Evolutionary conservation across 305 asterid species (phyloP).

Genomic region (Solanum hybrid): DNA sequence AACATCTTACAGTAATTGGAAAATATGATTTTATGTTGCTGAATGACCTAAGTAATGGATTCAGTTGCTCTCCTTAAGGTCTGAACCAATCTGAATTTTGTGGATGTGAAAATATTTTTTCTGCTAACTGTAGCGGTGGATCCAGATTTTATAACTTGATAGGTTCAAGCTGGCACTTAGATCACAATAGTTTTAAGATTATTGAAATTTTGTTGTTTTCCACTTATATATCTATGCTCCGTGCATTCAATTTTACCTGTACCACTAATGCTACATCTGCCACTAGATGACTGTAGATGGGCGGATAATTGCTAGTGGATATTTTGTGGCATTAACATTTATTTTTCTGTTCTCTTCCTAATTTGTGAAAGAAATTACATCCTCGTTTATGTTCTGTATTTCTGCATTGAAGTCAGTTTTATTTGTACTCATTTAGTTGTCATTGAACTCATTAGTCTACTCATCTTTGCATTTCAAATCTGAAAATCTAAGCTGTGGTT

Average conservation of each 20-base stretch:
- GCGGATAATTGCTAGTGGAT: not conserved
- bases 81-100: not conserved
- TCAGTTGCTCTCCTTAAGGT: not conserved
- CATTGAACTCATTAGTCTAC: not conserved
- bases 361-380: not conserved
- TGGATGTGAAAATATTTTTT: not conserved
- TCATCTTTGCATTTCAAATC: not conserved
- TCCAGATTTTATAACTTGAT: not conserved
- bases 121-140: not conserved
- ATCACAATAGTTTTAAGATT: not conserved
- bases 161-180: not conserved
- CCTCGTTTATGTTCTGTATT: not conserved
- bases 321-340: not conserved
- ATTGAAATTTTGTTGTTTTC: not conserved
- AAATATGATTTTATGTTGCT: not conserved
- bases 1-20: not conserved
- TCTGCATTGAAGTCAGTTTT: not conserved
- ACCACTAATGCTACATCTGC: not conserved
- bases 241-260: not conserved
- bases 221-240: not conserved
- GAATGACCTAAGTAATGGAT: not conserved
- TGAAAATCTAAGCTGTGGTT: not conserved
- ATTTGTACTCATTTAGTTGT: no score
- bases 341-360: not conserved
- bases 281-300: not conserved